Percentiles rank a stretch among this genome's conserved stretches.
Conservation (phyloP, 2,329 filamentous ascomycete genomes). For the Pseudogymnoascus sp. region DNA sequence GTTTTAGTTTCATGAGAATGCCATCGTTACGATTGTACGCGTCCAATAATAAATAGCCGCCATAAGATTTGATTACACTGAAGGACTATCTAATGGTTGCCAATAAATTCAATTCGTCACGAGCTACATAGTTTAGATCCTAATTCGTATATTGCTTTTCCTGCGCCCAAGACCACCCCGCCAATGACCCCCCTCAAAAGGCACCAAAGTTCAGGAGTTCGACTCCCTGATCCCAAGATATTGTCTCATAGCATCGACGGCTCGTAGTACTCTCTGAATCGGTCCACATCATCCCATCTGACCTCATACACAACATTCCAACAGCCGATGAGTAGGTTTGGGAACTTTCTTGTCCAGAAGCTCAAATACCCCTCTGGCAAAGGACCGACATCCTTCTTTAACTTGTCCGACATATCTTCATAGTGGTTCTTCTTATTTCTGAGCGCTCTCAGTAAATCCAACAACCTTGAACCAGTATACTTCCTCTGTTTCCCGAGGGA, state of each 20-base stretch:
- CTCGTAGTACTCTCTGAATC: constrained; percentile 65
- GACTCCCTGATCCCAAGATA: background rate
- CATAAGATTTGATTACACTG: background rate
- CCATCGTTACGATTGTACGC: background rate
- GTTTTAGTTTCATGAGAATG: constrained; percentile 3
- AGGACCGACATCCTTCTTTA: constrained; percentile 60
- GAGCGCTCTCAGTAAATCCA: constrained; percentile 81
- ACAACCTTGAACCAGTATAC: constrained; percentile 74
- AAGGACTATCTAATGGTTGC: background rate
- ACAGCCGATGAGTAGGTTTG: constrained; percentile 58
- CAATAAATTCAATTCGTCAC: background rate
- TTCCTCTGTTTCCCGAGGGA: constrained; percentile 90
- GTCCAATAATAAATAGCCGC: constrained; percentile 1
- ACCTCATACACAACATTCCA: constrained; percentile 54
- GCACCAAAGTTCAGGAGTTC: background rate
- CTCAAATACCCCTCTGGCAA: constrained; percentile 58
- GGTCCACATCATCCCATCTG: constrained; percentile 42
- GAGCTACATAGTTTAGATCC: background rate
- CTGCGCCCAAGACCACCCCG: background rate
- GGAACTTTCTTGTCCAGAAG: constrained; percentile 62
- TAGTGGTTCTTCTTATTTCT: constrained; percentile 98
- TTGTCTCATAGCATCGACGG: constrained; percentile 25
- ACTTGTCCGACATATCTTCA: constrained; percentile 80
- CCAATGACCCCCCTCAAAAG: background rate
- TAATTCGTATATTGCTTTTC: background rate